Evolutionary conservation across 768 basidiomycete species (phyloP), one percentile per base, ranked within the genome.

Genomic region (Mycena polygramma): DNA sequence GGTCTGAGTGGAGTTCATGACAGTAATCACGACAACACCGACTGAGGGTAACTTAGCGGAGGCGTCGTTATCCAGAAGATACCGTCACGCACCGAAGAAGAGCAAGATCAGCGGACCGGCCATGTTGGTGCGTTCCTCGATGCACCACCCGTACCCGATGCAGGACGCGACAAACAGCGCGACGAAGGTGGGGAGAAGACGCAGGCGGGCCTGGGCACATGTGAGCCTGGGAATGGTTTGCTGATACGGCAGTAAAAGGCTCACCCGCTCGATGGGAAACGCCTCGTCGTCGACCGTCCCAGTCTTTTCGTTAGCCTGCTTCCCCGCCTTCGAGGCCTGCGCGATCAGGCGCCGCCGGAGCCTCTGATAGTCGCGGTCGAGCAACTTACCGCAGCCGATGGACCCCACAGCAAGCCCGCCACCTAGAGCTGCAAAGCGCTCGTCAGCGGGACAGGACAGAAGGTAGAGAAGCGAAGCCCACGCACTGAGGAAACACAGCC

Each of bases 401-500:
- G 69, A 54, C 20, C 69, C 72, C 5, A 64, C 5, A 19, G 45
- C 8, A 63, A 68, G 55, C 6, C 72, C 68, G 36, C 54, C 53
- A 9, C 72, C 66, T 11, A 73, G 10, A 9, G 68, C 71, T 72
- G 22, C 0, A n/a, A 35, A 17, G 22, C 22, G 19, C 14, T 20
- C 36, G 55, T 35, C 46, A 41, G 24, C 13, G 24, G 5, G 30
- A 13, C 0, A 39, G 7, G 20, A 30, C 3, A 15, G 41, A 41
- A 15, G 41, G 15, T 15, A 15, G 41, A 41, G 9, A 41, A 41
- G 2, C 15, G 41, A 10, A 41, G 15, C 3, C 3, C n/a, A 64
- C 66, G 43, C 14, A 73, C 69, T 39, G 13, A 96, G 81, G 81
- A 91, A 97, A 77, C 92, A 95, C 6, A 96, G 80, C 3, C 94